Evolutionary conservation across 1,284 basidiomycete species (phyloP).

Genomic region (Cutaneotrichosporon sp.): DNA sequence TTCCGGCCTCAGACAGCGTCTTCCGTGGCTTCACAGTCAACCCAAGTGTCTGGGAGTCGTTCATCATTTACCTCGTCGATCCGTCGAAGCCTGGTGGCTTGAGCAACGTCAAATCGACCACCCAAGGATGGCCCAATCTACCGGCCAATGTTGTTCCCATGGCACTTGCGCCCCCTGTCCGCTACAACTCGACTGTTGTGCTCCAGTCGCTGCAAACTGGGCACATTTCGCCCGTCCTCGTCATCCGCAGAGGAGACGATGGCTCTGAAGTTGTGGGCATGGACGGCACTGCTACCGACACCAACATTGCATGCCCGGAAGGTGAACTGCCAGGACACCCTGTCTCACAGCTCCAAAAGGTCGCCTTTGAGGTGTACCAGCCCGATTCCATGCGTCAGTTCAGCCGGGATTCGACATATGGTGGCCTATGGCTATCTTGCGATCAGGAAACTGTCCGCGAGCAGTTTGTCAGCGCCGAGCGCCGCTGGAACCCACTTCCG

Average conservation of each 20-base stretch:
- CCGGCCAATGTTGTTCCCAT: slow-evolving; percentile 75
- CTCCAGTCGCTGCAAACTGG: slow-evolving; percentile 91
- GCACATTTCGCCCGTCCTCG: slow-evolving; percentile 83
- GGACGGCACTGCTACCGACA: slow-evolving; percentile 44
- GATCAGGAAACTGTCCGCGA: slow-evolving; percentile 36
- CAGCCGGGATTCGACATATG: slow-evolving; percentile 24
- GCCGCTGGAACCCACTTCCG: slow-evolving; percentile 30
- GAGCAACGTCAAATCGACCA: slow-evolving; percentile 68
- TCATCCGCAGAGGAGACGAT: slow-evolving; percentile 89
- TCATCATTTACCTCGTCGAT: slow-evolving; percentile 75
- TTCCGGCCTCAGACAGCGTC: slow-evolving; percentile 13
- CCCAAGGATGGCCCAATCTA: slow-evolving; percentile 57
- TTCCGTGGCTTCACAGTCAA: slow-evolving; percentile 49
- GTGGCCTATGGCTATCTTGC: slow-evolving; percentile 41
- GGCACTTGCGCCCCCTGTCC: slow-evolving; percentile 59
- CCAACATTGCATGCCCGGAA: slow-evolving; percentile 54
- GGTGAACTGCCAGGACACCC: slow-evolving; percentile 89
- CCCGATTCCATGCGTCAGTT: slow-evolving; percentile 34
- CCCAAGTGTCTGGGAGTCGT: slow-evolving; percentile 61
- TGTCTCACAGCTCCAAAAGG: slow-evolving; percentile 88
- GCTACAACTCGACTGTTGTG: slow-evolving; percentile 94
- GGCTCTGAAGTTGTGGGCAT: slow-evolving; percentile 85
- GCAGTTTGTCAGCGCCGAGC: slow-evolving; percentile 26
- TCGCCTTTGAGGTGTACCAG: slow-evolving; percentile 83
- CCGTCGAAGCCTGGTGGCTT: slow-evolving; percentile 67